These are phyloP conservation scores for Lyophyllum semitale DNA, from an alignment of 768 basidiomycete species.

Conservation along the genomic window DNA sequence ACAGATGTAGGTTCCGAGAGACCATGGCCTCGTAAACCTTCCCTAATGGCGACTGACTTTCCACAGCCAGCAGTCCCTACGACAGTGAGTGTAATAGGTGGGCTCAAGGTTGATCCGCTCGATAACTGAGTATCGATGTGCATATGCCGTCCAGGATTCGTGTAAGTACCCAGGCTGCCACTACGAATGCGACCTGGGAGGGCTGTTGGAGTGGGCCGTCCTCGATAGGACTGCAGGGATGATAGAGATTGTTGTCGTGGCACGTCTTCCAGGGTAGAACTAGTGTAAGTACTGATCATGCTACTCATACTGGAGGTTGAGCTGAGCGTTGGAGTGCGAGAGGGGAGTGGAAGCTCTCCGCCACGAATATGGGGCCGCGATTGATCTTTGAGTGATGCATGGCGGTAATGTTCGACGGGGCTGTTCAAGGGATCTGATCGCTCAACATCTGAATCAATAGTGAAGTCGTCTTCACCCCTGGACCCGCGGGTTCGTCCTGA, in stretches of 20 bases:
- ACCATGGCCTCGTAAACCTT: constrained; percentile 68
- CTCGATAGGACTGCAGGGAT: constrained; percentile 38
- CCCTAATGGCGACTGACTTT: constrained; percentile 80
- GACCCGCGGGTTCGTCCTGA: constrained; percentile 54
- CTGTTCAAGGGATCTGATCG: constrained; percentile 46
- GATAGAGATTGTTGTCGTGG: constrained; percentile 39
- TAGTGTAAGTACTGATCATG: constrained; percentile 35
- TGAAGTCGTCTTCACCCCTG: constrained; percentile 44
- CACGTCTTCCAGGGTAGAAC: constrained; percentile 37
- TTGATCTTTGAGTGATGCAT: constrained; percentile 50
- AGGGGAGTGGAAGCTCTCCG: constrained; percentile 64
- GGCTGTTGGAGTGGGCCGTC: constrained; percentile 19
- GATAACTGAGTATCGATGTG: constrained; percentile 36
- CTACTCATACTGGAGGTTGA: constrained; percentile 39
- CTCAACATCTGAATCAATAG: constrained; percentile 55
- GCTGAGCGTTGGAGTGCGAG: constrained; percentile 47
- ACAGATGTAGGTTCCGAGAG: constrained; percentile 44
- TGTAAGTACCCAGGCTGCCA: constrained; percentile 58
- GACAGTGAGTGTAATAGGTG: constrained; percentile 68
- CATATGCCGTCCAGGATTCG: constrained; percentile 33
- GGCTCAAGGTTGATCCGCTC: constrained; percentile 21
- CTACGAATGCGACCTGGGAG: constrained; percentile 53
- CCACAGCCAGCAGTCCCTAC: constrained; percentile 81
- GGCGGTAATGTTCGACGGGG: constrained; percentile 44
- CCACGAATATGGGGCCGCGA: constrained; percentile 46